Conservation (phyloP, 441 rosid genomes). For the Populus trichocarpa region DNA sequence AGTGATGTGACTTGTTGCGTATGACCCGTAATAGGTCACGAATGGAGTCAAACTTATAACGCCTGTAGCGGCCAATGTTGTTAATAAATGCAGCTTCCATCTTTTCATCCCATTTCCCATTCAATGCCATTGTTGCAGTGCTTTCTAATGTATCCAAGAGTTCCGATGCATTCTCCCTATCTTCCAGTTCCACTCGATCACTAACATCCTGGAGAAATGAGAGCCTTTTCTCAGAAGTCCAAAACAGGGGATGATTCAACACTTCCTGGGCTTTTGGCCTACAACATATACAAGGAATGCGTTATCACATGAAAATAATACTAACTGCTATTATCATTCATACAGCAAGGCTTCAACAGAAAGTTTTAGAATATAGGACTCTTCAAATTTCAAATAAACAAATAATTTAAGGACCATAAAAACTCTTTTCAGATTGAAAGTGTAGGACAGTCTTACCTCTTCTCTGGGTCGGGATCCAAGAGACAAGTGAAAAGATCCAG, state of each 20-base stretch:
- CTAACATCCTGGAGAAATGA: slow-evolving; percentile 84
- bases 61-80: slow-evolving; percentile 79
- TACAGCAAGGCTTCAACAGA: background rate
- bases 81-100: slow-evolving; percentile 63
- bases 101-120: slow-evolving; percentile 87
- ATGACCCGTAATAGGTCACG: slow-evolving; percentile 74
- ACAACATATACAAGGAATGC: slow-evolving; percentile 10
- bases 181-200: slow-evolving; percentile 80
- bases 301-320: background rate
- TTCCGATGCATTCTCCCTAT: slow-evolving; percentile 59
- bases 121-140: slow-evolving; percentile 52
- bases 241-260: slow-evolving; percentile 72
- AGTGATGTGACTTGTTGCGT: slow-evolving; percentile 81
- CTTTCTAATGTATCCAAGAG: slow-evolving; percentile 67
- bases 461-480: slow-evolving; percentile 62
- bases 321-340: background rate
- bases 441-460: slow-evolving; percentile 42
- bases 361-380: background rate
- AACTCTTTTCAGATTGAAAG: background rate
- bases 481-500: slow-evolving; percentile 65
- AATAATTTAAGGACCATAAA: background rate
- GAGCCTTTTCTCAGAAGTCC: slow-evolving; percentile 68
- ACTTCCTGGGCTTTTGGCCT: slow-evolving; percentile 72
- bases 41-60: slow-evolving; percentile 65
- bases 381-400: slow-evolving; percentile 1